Conservation (phyloP, 306 rosid species). For the Gynostemma pentaphyllum region DNA sequence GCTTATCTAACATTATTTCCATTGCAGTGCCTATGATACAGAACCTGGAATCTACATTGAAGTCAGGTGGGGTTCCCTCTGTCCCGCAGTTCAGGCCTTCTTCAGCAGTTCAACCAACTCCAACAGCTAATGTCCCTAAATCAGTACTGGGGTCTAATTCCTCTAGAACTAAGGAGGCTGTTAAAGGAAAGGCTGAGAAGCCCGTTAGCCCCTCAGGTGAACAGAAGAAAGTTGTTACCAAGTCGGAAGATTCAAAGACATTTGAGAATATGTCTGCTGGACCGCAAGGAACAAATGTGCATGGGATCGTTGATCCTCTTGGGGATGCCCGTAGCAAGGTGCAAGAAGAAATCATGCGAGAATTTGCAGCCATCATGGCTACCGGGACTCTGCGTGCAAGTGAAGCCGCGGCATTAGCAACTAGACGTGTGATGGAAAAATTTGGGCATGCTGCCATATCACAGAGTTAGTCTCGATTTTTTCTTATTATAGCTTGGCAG, state of each 20-base stretch:
- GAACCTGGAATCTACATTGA: slow-evolving; percentile 68
- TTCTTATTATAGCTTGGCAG: background rate
- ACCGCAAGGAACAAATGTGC: slow-evolving; percentile 10
- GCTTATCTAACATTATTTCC: background rate
- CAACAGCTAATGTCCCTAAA: slow-evolving; percentile 5
- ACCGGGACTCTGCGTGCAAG: slow-evolving; percentile 85
- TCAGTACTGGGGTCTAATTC: slow-evolving; percentile 9
- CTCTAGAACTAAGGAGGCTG: background rate
- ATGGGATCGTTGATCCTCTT: slow-evolving; percentile 45
- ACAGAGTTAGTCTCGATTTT: slow-evolving; percentile 21
- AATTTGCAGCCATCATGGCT: slow-evolving; percentile 82
- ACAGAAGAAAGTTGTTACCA: slow-evolving; percentile 13
- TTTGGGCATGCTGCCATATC: slow-evolving; percentile 42
- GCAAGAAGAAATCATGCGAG: slow-evolving; percentile 71
- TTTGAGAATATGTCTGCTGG: slow-evolving; percentile 9
- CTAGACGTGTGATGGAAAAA: slow-evolving; percentile 81
- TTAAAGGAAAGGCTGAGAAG: background rate
- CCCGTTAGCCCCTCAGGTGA: background rate
- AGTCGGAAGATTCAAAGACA: slow-evolving; percentile 14
- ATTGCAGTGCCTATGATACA: slow-evolving; percentile 94
- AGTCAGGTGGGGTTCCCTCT: slow-evolving; percentile 67
- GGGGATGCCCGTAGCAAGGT: slow-evolving; percentile 71
- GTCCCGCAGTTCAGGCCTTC: slow-evolving; percentile 64
- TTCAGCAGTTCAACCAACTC: slow-evolving; percentile 12
- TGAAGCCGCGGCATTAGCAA: slow-evolving; percentile 92